Evolutionary conservation across 2,329 filamentous ascomycete genomes (phyloP).

Genomic region (Clonostachys chloroleuca): DNA sequence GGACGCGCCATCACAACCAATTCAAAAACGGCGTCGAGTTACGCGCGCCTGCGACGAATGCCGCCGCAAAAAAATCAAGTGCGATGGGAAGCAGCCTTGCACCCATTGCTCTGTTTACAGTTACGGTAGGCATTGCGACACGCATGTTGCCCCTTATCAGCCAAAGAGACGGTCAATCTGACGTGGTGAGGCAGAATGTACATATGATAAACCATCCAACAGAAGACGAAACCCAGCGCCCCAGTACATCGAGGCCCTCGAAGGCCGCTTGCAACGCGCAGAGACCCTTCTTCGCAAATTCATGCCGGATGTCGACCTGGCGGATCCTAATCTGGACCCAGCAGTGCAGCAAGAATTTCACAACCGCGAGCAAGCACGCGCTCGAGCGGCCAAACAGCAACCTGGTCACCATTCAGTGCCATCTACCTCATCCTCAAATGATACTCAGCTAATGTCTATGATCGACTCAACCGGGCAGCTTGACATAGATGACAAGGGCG

Average conservation of each 20-base stretch:
- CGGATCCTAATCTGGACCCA: constrained; percentile 79
- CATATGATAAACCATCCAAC: constrained; percentile 93
- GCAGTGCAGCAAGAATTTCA: constrained; percentile 66
- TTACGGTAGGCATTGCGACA: constrained; percentile 64
- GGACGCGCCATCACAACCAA: constrained; percentile 44
- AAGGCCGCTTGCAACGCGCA: constrained; percentile 76
- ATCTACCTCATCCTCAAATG: constrained; percentile 40
- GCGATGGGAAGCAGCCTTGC: constrained; percentile 81
- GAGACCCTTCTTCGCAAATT: constrained; percentile 76
- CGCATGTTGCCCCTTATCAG: not conserved
- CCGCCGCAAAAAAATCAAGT: constrained; percentile 83
- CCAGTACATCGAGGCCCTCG: constrained; percentile 88
- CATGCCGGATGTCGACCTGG: constrained; percentile 78
- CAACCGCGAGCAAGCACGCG: constrained; percentile 47
- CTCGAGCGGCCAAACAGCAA: constrained; percentile 25
- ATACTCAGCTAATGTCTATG: constrained; percentile 85
- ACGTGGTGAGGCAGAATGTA: constrained; percentile 69
- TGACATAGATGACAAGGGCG: constrained; percentile 84
- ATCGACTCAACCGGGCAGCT: constrained; percentile 88
- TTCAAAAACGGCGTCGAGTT: constrained; percentile 74
- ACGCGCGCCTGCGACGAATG: constrained; percentile 81
- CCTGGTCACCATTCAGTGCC: not conserved
- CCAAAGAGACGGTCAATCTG: not conserved
- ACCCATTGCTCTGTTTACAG: constrained; percentile 98
- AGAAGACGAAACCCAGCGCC: constrained; percentile 84